Conservation (phyloP, 2,329 filamentous ascomycete genomes). For the Fusarium albidum region DNA sequence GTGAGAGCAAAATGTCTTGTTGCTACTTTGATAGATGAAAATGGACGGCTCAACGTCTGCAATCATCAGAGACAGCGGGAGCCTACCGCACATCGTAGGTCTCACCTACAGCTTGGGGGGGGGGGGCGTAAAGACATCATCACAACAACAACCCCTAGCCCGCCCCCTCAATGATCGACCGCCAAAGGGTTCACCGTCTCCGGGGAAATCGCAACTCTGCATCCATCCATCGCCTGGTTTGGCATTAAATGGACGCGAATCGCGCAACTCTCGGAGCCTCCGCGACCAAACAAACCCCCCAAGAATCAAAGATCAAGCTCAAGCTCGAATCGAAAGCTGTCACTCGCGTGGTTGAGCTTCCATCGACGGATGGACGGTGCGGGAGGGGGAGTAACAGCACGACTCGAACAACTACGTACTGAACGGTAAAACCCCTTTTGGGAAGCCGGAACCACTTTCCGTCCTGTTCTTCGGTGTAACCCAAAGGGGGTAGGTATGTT, state of each 20-base stretch:
- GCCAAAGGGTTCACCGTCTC: not conserved
- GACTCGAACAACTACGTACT: slow-evolving; percentile 27
- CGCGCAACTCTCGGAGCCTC: slow-evolving; percentile 12
- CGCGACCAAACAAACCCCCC: slow-evolving; percentile 12
- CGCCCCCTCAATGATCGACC: slow-evolving; percentile 11
- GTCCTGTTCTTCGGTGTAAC: slow-evolving; percentile 1
- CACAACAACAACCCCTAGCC: slow-evolving; percentile 5
- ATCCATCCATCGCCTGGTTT: not conserved
- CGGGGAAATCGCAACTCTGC: slow-evolving; percentile 1
- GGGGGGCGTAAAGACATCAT: no score
- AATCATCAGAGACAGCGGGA: not conserved
- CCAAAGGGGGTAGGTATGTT: slow-evolving; percentile 14
- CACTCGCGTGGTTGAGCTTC: slow-evolving; percentile 30
- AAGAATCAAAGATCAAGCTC: not conserved
- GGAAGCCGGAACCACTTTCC: slow-evolving; percentile 15
- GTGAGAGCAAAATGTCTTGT: not conserved
- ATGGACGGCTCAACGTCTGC: not conserved
- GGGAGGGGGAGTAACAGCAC: slow-evolving; percentile 17
- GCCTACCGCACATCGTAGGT: not conserved
- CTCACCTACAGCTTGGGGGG: not conserved
- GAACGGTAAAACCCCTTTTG: not conserved
- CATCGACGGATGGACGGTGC: not conserved
- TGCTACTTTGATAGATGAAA: not conserved
- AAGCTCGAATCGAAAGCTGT: slow-evolving; percentile 6
- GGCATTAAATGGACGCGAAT: not conserved